A percentile compares a stretch with the other conserved stretches of the same genome.
Conservation (phyloP, 2,329 filamentous ascomycete genomes). For the Hypoxylon sp. region DNA sequence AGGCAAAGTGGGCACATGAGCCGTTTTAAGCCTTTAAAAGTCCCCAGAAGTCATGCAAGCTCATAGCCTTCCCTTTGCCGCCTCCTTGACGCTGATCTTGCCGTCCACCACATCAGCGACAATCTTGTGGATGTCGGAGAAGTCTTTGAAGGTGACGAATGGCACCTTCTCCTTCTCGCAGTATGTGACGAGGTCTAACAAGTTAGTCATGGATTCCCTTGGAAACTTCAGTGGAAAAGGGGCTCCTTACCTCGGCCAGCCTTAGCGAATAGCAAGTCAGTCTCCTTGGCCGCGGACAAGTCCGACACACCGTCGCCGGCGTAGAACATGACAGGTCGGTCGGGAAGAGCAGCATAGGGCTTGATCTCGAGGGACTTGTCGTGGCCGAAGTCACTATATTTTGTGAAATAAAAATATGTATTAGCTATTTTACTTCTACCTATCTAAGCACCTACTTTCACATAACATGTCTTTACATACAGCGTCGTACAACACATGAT, state of each 20-base stretch:
- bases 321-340: conserved; percentile 88
- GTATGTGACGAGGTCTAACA: conserved; percentile 83
- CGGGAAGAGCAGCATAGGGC: conserved; percentile 80
- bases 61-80: conserved; percentile 60
- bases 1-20: background rate
- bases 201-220: conserved; percentile 26
- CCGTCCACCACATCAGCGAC: conserved; percentile 81
- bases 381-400: conserved; percentile 81
- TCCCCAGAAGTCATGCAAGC: background rate
- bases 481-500: too few species aligned
- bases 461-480: too few species aligned
- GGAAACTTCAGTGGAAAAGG: background rate
- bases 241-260: conserved; percentile 75
- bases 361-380: conserved; percentile 94
- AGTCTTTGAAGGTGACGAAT: conserved; percentile 88
- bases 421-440: conserved; percentile 4
- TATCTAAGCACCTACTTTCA: too few species aligned
- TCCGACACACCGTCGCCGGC: conserved; percentile 95
- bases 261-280: conserved; percentile 93
- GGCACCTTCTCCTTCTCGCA: conserved; percentile 86
- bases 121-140: conserved; percentile 78
- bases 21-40: conserved; percentile 3
- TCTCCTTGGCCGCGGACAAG: conserved; percentile 89
- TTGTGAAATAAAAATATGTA: conserved; percentile 13
- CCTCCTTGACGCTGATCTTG: conserved; percentile 73